Evolutionary conservation across 2,329 filamentous ascomycete species (phyloP).

Genomic region (Talaromyces piceae): DNA sequence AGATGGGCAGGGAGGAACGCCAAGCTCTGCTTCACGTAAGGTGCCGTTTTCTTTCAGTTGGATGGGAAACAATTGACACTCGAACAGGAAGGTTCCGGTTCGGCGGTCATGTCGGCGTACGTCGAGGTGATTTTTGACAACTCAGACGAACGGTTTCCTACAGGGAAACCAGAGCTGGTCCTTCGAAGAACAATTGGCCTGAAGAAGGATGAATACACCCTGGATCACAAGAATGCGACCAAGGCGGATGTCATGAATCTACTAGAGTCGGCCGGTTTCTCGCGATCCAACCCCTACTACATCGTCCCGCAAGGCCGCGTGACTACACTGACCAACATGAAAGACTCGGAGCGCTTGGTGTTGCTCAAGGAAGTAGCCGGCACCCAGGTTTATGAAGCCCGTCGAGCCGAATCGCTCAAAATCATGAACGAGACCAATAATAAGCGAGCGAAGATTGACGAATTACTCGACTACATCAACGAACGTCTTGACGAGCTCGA

Average conservation of each 20-base stretch:
- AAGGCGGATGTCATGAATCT: conserved; percentile 93
- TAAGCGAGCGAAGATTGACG: conserved; percentile 90
- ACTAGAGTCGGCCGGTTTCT: conserved; percentile 92
- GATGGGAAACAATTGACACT: conserved; percentile 5
- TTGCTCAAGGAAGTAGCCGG: conserved; percentile 96
- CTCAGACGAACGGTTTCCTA: conserved; percentile 88
- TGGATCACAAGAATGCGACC: conserved; percentile 93
- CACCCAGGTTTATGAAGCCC: conserved; percentile 92
- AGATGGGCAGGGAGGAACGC: conserved; percentile 91
- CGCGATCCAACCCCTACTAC: conserved; percentile 95
- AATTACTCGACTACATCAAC: conserved; percentile 83
- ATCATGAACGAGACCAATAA: conserved; percentile 97
- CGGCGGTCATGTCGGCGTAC: conserved; percentile 98
- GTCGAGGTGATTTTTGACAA: conserved; percentile 99
- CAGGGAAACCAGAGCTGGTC: conserved; percentile 81
- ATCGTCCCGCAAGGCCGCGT: conserved; percentile 97
- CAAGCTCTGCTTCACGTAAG: conserved; percentile 79
- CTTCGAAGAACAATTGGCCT: conserved; percentile 89
- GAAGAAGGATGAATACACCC: conserved; percentile 97
- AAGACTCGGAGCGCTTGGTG: conserved; percentile 82
- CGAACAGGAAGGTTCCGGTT: conserved; percentile 76
- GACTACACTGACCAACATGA: conserved; percentile 96
- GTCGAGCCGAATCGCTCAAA: conserved; percentile 83
- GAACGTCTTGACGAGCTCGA: conserved; percentile 83
- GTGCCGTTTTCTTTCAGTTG: not conserved